A percentile compares a stretch with the other conserved stretches of the same genome.
These are phyloP conservation scores for Paratinospora sagittata DNA, from an alignment of 164 flowering plant species.

Conservation along the genomic window DNA sequence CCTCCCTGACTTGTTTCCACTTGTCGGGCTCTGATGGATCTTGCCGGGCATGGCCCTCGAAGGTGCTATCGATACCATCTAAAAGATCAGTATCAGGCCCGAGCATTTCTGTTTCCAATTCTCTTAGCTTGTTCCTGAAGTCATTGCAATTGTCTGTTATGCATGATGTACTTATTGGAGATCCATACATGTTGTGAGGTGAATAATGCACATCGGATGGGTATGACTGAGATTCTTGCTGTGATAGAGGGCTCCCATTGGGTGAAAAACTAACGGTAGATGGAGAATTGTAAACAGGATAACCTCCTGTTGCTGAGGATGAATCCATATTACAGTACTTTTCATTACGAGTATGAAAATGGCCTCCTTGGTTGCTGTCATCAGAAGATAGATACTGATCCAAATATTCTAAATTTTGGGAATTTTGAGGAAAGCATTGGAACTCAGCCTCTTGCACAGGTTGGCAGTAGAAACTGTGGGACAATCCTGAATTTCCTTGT, in stretches of 20 bases:
- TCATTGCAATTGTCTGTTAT: slow-evolving; percentile 35
- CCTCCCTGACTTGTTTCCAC: slow-evolving; percentile 35
- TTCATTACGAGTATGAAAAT: slow-evolving; percentile 22
- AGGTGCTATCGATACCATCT: slow-evolving; percentile 17
- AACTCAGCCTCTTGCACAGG: slow-evolving; percentile 29
- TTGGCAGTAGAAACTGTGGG: slow-evolving; percentile 18
- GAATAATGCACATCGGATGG: slow-evolving; percentile 31
- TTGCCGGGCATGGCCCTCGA: slow-evolving; percentile 6
- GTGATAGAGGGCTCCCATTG: slow-evolving; percentile 42
- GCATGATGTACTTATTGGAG: slow-evolving; percentile 39
- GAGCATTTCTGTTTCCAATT: slow-evolving; percentile 59
- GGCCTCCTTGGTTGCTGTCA: slow-evolving; percentile 26
- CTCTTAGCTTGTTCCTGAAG: slow-evolving; percentile 45
- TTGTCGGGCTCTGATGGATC: slow-evolving; percentile 28
- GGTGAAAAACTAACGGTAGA: slow-evolving; percentile 47
- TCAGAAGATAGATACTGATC: slow-evolving; percentile 26
- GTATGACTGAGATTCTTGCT: slow-evolving; percentile 36
- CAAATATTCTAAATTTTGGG: slow-evolving; percentile 17
- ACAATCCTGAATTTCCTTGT: slow-evolving; percentile 17
- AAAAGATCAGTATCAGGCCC: slow-evolving; percentile 43
- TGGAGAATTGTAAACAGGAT: slow-evolving; percentile 32
- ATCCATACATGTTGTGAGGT: slow-evolving; percentile 32
- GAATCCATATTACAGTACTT: slow-evolving; percentile 50
- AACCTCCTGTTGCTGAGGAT: slow-evolving; percentile 26
- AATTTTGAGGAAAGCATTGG: slow-evolving; percentile 20